Conservation (phyloP, 192 early-diverging fungal genomes). For the Linnemannia zychae region DNA sequence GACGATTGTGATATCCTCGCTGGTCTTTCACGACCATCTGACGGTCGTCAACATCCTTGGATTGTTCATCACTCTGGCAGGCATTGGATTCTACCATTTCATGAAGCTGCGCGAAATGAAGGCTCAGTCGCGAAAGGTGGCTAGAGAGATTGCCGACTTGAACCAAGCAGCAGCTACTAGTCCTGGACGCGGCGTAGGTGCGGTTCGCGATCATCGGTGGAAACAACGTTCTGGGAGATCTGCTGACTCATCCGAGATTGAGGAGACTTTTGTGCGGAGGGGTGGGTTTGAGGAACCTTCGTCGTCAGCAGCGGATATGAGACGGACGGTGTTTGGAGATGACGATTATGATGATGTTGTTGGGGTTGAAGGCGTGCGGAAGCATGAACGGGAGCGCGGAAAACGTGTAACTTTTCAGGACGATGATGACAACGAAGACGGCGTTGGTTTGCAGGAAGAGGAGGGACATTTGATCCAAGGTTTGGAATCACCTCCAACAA, state of each 20-base stretch:
- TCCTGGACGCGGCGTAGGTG: neutral
- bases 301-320: neutral
- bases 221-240: slow-evolving; percentile 5
- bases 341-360: neutral
- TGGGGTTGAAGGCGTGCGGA: too few species aligned
- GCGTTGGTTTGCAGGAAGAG: neutral
- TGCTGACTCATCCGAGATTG: neutral
- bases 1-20: slow-evolving; percentile 78
- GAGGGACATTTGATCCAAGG: neutral
- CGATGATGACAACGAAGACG: neutral
- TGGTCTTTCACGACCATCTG: slow-evolving; percentile 87
- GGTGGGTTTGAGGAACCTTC: neutral
- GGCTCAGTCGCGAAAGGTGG: slow-evolving; percentile 8
- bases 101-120: slow-evolving; percentile 69
- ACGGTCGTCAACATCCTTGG: slow-evolving; percentile 83
- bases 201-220: neutral
- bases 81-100: slow-evolving; percentile 84
- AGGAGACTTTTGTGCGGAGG: neutral
- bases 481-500: neutral
- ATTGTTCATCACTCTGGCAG: slow-evolving; percentile 82
- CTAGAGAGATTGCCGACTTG: slow-evolving; percentile 33
- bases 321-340: neutral
- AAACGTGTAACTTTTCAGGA: too few species aligned
- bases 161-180: neutral
- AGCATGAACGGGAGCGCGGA: too few species aligned